Percentiles rank a stretch among this genome's conserved stretches.
Evolutionary conservation across 78 protist species (phyloP).

Genomic region (Emiliania huxleyi): DNA sequence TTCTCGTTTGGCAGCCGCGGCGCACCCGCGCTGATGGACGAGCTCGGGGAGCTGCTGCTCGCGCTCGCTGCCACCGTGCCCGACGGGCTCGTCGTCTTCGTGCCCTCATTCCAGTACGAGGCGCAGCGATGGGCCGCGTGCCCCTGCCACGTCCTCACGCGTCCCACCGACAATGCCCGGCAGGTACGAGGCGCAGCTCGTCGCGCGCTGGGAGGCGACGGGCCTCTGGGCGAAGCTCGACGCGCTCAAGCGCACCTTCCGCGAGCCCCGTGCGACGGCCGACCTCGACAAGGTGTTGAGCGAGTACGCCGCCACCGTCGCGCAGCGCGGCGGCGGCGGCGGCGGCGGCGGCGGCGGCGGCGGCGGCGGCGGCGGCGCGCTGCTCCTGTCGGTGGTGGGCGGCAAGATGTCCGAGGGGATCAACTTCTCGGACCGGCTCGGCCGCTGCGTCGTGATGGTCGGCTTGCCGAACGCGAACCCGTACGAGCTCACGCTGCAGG

Average conservation of each 20-base stretch:
- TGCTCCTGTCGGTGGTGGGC: slow-evolving; percentile 70
- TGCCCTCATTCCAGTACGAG: slow-evolving; percentile 66
- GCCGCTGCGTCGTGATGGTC: slow-evolving; percentile 66
- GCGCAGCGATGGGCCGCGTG: too few species aligned
- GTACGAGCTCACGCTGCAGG: slow-evolving; percentile 52
- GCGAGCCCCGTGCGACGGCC: slow-evolving; percentile 2
- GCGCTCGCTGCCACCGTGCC: slow-evolving; percentile 52
- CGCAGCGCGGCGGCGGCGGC: background rate
- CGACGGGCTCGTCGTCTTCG: slow-evolving; percentile 74
- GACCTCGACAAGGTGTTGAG: background rate
- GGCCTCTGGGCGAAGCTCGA: background rate
- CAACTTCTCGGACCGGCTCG: slow-evolving; percentile 76
- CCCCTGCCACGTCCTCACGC: too few species aligned
- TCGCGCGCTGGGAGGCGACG: background rate
- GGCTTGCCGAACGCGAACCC: slow-evolving; percentile 82
- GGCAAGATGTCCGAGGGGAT: slow-evolving; percentile 90
- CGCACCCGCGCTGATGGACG: background rate
- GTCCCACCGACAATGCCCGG: too few species aligned
- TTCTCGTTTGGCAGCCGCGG: slow-evolving; percentile 42
- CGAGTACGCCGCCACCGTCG: background rate
- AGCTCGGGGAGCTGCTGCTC: background rate
- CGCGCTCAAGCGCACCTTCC: background rate
- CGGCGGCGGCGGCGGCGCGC: slow-evolving; percentile 49
- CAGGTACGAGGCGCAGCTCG: too few species aligned
- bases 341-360: background rate